phyloP scores from a whole-genome alignment of 1,284 basidiomycete species.

The Volvariella volvacea region DNA sequence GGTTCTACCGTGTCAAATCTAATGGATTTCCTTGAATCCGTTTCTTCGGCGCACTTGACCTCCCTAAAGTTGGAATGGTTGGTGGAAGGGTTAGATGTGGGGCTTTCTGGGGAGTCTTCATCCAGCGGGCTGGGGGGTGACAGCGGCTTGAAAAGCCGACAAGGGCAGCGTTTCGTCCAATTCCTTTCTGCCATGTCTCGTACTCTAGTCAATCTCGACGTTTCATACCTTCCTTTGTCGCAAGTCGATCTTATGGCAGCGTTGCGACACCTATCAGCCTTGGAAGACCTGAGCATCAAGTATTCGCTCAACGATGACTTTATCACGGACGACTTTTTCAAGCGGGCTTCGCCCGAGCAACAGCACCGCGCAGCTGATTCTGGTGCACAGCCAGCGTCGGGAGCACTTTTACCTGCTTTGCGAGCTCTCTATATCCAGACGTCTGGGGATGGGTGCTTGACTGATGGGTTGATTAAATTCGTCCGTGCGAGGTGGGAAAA shows the following conservation, averaged over 20 bases:
- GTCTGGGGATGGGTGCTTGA: constrained; percentile 21
- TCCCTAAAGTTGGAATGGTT: constrained; percentile 10
- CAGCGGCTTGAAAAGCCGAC: no score
- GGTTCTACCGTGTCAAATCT: no score
- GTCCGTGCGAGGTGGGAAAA: constrained; percentile 20
- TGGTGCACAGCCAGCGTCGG: neutral
- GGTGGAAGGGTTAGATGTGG: neutral
- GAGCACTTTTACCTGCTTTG: constrained; percentile 18
- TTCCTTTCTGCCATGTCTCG: neutral
- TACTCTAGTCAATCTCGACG: constrained; percentile 14
- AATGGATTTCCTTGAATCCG: neutral
- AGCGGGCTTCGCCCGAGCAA: neutral
- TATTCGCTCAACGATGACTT: constrained; percentile 23
- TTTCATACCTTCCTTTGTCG: constrained; percentile 31
- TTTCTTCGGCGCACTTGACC: constrained; percentile 10
- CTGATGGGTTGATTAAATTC: constrained; percentile 17
- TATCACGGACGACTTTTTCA: constrained; percentile 24
- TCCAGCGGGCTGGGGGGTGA: no score
- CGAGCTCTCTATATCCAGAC: constrained; percentile 22
- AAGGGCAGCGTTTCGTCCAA: neutral
- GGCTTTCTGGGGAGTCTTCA: neutral
- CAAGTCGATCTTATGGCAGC: constrained; percentile 23
- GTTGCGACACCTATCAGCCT: constrained; percentile 18
- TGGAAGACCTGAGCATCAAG: constrained; percentile 24
- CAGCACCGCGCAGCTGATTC: constrained; percentile 1